Evolutionary conservation across 768 basidiomycete species (phyloP), one percentile per base, ranked within the genome.

Genomic region (Fomitopsis serialis): DNA sequence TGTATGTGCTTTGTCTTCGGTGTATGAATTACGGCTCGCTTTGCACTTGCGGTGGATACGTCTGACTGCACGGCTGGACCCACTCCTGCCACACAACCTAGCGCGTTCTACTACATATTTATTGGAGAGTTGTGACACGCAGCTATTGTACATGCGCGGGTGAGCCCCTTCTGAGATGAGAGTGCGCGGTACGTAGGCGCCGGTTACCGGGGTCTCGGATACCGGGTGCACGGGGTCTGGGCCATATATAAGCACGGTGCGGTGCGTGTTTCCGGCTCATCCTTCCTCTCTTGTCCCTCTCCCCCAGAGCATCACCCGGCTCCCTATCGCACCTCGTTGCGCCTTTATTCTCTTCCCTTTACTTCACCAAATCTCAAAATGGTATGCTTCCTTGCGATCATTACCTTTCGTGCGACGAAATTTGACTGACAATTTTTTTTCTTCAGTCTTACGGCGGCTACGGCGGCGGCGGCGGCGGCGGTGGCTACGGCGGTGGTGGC

Each of bases 401-500:
- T 8, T 35, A 8, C 6, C 34, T 35, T 35, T 9, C 34, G 15
- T 15, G 15, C 34, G n/a, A n/a, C n/a, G n/a, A n/a, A n/a, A n/a
- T n/a, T n/a, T n/a, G n/a, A n/a, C n/a, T 42, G 42, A 2, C n/a
- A 23, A 17, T 37, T 36, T 32, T 56, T 23, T 45, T 24, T 13
- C 50, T 46, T 29, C 37, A 45, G 29, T 11, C 8, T 32, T 35
- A 47, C 40, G 46, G 46, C 46, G 29, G 46, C 59, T 70, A 70
- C 47, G 65, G 65, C 53, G 49, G 64, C 46, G 29, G 46, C 59
- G 71, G 71, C 47, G 65, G 65, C 53, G 49, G 64, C 46, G 67
- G 66, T 45, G 68, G 70, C 34, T 60, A 65, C 23, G 59, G 61
- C 45, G 64, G 73, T 45, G 70, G 74, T 32, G 67, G 71, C 52